Base-by-base conservation (phyloP, 83 land plant species). In the Larix sibirica region DNA sequence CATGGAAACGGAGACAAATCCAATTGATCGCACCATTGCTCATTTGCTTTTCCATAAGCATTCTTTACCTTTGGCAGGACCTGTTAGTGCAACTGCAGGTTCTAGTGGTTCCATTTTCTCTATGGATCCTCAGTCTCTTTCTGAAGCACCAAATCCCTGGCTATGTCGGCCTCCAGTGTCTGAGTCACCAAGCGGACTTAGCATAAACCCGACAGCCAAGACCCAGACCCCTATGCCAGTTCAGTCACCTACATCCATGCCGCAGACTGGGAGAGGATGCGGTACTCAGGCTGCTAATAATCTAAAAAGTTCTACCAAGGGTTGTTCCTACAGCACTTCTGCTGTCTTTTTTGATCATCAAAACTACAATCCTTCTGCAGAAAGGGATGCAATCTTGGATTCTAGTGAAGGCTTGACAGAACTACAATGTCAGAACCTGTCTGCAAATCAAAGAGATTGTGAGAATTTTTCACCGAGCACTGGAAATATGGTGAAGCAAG, bases 1-100 rank as follows among this genome's bases (percentile, higher is more conserved):
- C 66, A 77, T 85, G 68, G 92, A 90, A 80, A 92, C 92, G 6
- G 87, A 82, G 78, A 90, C 92, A 63, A 93, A 93, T 85, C 91
- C 93, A 21, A 88, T 93, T 13, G 95, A 93, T 69, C 88, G 95
- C 1, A 81, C 93, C 1, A 85, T 93, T 33, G 95, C 93, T 21
- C 90, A 93, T 79, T 82, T 93, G 42, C 89, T 93, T 61, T 93
- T 93, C 82, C 83, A 87, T 42, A 80, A 89, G 71, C 83, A 85
- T 14, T 79, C 86, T 59, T 83, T 86, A 26, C 82, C 85, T 1
- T 50, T 83, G 4, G 8, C 42, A 31, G 59, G 68, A 65, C 65
- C 79, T 59, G 62, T 70, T 20, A 79, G 36, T 47, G 83, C 75
- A 50, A 60, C 84, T 77, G 79, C 31, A 24, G 61, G 54, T 26